Evolutionary conservation across 495 filamentous ascomycete species (phyloP).

Genomic region (Penicillium diatomitis): DNA sequence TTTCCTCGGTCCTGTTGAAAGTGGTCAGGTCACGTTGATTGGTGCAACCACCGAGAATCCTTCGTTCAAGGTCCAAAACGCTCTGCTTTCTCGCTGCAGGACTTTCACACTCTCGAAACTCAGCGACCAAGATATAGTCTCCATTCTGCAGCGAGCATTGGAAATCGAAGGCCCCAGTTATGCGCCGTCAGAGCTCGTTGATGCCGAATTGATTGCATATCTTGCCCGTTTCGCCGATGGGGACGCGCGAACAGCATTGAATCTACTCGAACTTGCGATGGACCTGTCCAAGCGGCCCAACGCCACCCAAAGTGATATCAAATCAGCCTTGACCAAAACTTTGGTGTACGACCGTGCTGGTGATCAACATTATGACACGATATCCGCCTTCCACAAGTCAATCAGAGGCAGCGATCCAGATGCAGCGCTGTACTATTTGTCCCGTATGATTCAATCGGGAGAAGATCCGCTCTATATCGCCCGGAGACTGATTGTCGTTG

Average conservation of each 20-base stretch:
- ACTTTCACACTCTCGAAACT: constrained; percentile 79
- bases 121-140: constrained; percentile 55
- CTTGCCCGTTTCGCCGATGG: constrained; percentile 81
- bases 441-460: constrained; percentile 91
- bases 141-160: constrained; percentile 68
- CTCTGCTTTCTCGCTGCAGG: constrained; percentile 79
- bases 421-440: constrained; percentile 85
- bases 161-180: constrained; percentile 48
- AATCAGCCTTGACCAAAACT: constrained; percentile 74
- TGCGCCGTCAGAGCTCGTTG: constrained; percentile 52
- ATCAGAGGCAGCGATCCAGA: constrained; percentile 80
- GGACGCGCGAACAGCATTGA: constrained; percentile 85
- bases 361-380: constrained; percentile 91
- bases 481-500: constrained; percentile 81
- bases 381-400: constrained; percentile 94
- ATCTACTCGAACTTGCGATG: constrained; percentile 82
- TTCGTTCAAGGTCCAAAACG: constrained; percentile 85
- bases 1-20: constrained; percentile 87
- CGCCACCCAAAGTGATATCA: constrained; percentile 58
- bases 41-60: constrained; percentile 97
- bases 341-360: constrained; percentile 90
- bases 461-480: constrained; percentile 93
- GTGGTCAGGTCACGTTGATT: constrained; percentile 82
- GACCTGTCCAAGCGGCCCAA: constrained; percentile 44
- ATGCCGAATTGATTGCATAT: constrained; percentile 69